Evolutionary conservation across 2,329 filamentous ascomycete species (phyloP).

Genomic region (Fusarium sp.): DNA sequence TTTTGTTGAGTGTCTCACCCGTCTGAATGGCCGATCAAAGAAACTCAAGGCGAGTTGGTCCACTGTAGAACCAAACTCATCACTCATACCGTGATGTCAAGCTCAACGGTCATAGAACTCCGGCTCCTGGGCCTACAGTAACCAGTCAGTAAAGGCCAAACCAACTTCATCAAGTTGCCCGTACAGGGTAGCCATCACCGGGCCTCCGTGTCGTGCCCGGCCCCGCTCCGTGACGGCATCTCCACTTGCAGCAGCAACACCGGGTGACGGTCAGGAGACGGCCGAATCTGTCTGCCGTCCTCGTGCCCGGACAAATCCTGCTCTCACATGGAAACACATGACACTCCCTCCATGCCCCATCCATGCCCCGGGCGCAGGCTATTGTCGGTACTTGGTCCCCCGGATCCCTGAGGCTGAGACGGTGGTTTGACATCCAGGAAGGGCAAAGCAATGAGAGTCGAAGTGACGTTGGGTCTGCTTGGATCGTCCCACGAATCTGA

Average conservation of each 20-base stretch:
- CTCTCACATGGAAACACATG: slow-evolving; percentile 17
- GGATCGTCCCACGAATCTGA: slow-evolving; percentile 30
- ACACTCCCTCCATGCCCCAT: slow-evolving; percentile 8
- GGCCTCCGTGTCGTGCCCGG: slow-evolving; percentile 31
- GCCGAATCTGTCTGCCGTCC: slow-evolving; percentile 28
- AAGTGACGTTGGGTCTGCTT: slow-evolving; percentile 37
- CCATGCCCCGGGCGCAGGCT: background rate
- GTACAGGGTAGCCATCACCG: slow-evolving; percentile 34
- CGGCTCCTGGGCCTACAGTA: background rate
- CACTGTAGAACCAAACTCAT: background rate
- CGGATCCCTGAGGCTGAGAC: slow-evolving; percentile 7
- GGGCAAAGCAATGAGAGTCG: slow-evolving; percentile 27
- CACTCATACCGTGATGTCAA: background rate
- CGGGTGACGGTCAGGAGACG: slow-evolving; percentile 38
- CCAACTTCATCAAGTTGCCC: background rate
- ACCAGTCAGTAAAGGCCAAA: background rate
- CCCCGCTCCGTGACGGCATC: slow-evolving; percentile 35
- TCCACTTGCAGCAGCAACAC: slow-evolving; percentile 20
- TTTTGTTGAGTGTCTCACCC: background rate
- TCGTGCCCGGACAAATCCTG: slow-evolving; percentile 15
- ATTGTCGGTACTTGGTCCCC: slow-evolving; percentile 11
- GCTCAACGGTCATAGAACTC: background rate
- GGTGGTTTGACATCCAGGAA: background rate
- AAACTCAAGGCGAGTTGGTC: background rate
- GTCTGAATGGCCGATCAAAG: background rate